A percentile compares a stretch with the other conserved stretches of the same genome.
These are phyloP conservation scores for Paramecium biaurelia DNA, from an alignment of 73 alveolate genomes.

Conservation along the genomic window DNA sequence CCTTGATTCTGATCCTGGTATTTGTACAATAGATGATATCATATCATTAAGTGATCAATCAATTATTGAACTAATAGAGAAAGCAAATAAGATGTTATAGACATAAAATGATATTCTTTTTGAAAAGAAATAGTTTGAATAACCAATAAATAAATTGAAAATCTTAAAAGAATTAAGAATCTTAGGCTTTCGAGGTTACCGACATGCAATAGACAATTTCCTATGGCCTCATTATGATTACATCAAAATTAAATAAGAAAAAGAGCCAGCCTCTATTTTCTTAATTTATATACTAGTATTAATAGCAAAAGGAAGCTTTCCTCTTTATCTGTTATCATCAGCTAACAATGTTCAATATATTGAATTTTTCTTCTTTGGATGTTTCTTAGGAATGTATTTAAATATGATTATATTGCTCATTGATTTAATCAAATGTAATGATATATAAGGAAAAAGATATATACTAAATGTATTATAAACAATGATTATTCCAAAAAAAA, in stretches of 20 bases:
- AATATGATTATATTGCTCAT: background rate
- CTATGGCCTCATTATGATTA: constrained; percentile 42
- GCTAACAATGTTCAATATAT: background rate
- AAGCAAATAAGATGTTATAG: background rate
- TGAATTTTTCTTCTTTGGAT: background rate
- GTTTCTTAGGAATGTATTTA: constrained; percentile 29
- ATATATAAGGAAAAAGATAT: constrained; percentile 17
- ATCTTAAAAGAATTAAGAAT: background rate
- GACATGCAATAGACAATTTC: constrained; percentile 44
- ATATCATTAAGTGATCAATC: background rate
- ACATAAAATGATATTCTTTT: background rate
- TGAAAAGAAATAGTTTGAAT: background rate
- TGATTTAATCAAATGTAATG: constrained; percentile 24
- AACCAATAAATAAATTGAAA: background rate
- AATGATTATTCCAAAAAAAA: constrained; percentile 7
- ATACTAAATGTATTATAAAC: constrained; percentile 17
- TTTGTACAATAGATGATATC: background rate
- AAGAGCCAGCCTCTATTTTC: background rate
- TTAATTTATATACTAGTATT: background rate
- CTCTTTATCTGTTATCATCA: background rate
- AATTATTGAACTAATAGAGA: background rate
- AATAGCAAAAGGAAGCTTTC: background rate
- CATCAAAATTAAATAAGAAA: background rate
- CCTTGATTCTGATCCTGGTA: constrained; percentile 11
- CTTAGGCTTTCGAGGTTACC: constrained; percentile 4